A percentile compares a stretch with the other conserved stretches of the same genome.
phyloP scores from a whole-genome alignment of 495 filamentous ascomycete species.

The Trypethelium eluteriae region DNA sequence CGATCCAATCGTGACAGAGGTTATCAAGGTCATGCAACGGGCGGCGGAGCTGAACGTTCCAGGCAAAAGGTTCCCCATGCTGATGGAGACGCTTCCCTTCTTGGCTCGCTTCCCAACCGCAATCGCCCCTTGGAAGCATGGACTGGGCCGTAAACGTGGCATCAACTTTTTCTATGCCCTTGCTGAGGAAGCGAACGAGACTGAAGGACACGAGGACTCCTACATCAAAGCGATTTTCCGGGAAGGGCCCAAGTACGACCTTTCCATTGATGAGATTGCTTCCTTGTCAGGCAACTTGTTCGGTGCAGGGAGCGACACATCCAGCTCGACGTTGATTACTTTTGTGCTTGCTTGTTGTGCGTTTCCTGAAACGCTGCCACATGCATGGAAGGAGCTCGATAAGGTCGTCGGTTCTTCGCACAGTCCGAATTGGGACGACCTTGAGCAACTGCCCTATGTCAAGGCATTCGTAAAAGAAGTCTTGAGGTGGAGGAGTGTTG shows the following conservation, averaged over 20 bases:
- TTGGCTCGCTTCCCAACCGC: conserved; percentile 49
- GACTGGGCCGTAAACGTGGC: conserved; percentile 33
- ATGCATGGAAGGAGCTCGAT: conserved; percentile 35
- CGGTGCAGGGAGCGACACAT: conserved; percentile 59
- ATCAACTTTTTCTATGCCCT: conserved; percentile 39
- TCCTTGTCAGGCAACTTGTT: conserved; percentile 43
- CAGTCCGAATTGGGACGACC: conserved; percentile 32
- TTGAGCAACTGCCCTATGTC: conserved; percentile 29
- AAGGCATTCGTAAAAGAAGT: conserved; percentile 35
- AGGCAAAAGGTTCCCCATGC: conserved; percentile 44
- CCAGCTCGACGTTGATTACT: conserved; percentile 31
- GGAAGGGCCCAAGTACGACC: conserved; percentile 36
- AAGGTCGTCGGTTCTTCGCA: conserved; percentile 29
- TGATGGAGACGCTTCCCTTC: conserved; percentile 49
- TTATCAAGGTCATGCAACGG: conserved; percentile 53
- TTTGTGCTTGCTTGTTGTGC: conserved; percentile 34
- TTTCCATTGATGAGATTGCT: conserved; percentile 36
- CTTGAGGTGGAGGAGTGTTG: conserved; percentile 33
- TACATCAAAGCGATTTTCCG: conserved; percentile 39
- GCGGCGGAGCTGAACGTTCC: conserved; percentile 54
- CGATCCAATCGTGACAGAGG: conserved; percentile 44
- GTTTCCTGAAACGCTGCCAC: conserved; percentile 29
- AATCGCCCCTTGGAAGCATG: conserved; percentile 52
- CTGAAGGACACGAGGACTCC: conserved; percentile 31
- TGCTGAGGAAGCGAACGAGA: conserved; percentile 36